Percentiles rank a stretch among this genome's conserved stretches.
phyloP scores from a whole-genome alignment of 768 basidiomycete genomes.

The Lyophyllum shimeji region DNA sequence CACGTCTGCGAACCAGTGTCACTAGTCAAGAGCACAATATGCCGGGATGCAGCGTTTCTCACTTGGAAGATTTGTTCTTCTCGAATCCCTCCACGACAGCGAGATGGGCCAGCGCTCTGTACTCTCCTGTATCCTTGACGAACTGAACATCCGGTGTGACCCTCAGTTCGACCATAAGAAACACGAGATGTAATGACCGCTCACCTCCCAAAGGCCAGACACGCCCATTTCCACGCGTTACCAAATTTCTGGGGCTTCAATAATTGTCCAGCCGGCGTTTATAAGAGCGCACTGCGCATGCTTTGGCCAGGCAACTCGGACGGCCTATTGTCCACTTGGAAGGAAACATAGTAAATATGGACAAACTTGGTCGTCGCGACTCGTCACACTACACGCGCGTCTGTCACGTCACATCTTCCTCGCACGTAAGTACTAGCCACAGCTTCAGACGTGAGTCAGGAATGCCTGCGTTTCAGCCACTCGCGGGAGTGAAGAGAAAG shows the following conservation, averaged over 20 bases:
- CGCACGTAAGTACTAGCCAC: not conserved
- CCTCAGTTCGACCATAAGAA: too few species aligned
- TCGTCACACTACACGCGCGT: conserved; percentile 1
- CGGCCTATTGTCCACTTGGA: too few species aligned
- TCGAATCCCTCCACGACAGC: conserved; percentile 26
- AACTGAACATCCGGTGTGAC: not conserved
- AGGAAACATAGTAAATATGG: not conserved
- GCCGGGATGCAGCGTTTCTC: conserved; percentile 30
- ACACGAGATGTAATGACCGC: not conserved
- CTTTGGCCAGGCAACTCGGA: not conserved
- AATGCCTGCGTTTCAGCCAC: conserved; percentile 35
- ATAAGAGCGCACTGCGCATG: too few species aligned
- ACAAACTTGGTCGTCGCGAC: conserved; percentile 5
- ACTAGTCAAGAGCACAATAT: conserved; percentile 27
- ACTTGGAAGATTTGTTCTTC: conserved; percentile 51
- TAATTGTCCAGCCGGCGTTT: too few species aligned
- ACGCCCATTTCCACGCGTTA: conserved; percentile 23
- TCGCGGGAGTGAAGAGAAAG: conserved; percentile 32
- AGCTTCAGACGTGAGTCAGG: not conserved
- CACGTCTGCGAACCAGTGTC: conserved; percentile 33
- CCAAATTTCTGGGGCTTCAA: not conserved
- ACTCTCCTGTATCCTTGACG: conserved; percentile 19
- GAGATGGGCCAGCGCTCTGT: conserved; percentile 23
- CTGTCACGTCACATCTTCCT: not conserved
- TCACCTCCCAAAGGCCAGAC: conserved; percentile 28